Evolutionary conservation across 768 basidiomycete genomes (phyloP), one percentile per base, ranked within the genome.

Genomic region (Flagelloscypha sp.): DNA sequence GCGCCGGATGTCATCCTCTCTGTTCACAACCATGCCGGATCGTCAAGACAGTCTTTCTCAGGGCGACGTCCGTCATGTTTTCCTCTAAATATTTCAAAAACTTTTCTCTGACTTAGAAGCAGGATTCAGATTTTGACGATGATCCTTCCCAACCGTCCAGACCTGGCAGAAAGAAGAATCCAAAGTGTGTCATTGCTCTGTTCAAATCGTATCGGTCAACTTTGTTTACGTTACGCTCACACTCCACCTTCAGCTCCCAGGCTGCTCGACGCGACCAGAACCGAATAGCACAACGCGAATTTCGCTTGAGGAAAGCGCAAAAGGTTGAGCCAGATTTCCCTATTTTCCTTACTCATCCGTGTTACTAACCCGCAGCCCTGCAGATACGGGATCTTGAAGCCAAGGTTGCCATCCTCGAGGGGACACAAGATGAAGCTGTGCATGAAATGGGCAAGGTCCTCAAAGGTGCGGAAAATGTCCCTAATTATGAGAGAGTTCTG

Each of bases 381-480:
- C 48, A 95, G 87, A 92, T 95, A 57, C 85, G 90, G 15, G 92
- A 95, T 59, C 76, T 95, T 24, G 92, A 95, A 61, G 90, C 90
- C 13, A 76, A 86, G 29, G 88, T 95, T n/a, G 90, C 93, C 58
- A 79, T 95, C 6, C 71, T 95, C 12, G 94, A 90, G 5, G 89
- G 87, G 13, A 86, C 85, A 27, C 81, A 89, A 49, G 92, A 92
- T 67, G 87, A 94, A 57, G 79, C 87, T 5, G 63, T 88, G 36
- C 75, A 73, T 19, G 84, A 92, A 55, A 72, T 92, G 70, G 70
- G 83, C 40, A 79, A 83, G 45, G 79, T 93, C 32, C 59, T 92
- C 28, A 85, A 76, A 63, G 84, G 84, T 77, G 28, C 10, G 62
- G 48, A 12, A 30, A 27, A 20, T 20, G 30, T 24, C 12, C 22